phyloP scores from a whole-genome alignment of 495 filamentous ascomycete species.

The Tetracladium setigerum region DNA sequence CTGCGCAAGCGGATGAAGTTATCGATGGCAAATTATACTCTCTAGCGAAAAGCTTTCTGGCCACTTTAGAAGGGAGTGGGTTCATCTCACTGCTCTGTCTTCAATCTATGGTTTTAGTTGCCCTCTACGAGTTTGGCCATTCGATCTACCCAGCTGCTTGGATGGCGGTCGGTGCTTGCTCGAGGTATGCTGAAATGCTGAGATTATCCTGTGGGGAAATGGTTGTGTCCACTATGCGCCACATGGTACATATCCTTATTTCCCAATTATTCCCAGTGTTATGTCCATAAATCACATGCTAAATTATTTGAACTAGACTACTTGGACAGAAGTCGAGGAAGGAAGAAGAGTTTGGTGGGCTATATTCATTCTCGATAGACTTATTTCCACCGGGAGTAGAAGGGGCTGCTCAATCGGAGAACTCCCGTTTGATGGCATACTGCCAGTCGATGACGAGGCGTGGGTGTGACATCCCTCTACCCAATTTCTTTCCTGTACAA shows the following conservation, averaged over 20 bases:
- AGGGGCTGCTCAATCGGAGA: not conserved
- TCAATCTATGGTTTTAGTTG: slow-evolving; percentile 27
- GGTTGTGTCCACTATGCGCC: slow-evolving; percentile 20
- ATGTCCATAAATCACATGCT: slow-evolving; percentile 16
- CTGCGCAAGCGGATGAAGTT: slow-evolving; percentile 18
- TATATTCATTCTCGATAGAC: slow-evolving; percentile 37
- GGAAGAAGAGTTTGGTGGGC: slow-evolving; percentile 38
- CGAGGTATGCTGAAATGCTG: slow-evolving; percentile 30
- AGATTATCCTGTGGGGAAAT: slow-evolving; percentile 29
- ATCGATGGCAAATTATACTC: slow-evolving; percentile 29
- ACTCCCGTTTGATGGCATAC: slow-evolving; percentile 18
- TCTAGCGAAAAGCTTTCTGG: slow-evolving; percentile 29
- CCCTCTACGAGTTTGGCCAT: slow-evolving; percentile 31
- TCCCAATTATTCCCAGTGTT: slow-evolving; percentile 35
- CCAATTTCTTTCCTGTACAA: not conserved
- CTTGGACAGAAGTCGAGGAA: slow-evolving; percentile 42
- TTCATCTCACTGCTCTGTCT: slow-evolving; percentile 17
- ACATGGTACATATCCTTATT: slow-evolving; percentile 8
- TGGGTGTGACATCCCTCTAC: slow-evolving; percentile 28
- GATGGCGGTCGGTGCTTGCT: slow-evolving; percentile 27
- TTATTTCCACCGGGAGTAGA: slow-evolving; percentile 36
- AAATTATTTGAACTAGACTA: slow-evolving; percentile 11
- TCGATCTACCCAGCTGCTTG: slow-evolving; percentile 31
- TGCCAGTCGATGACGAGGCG: slow-evolving; percentile 37
- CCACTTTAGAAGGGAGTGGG: not conserved